Evolutionary conservation across 768 basidiomycete species (phyloP), one percentile per base, ranked within the genome.

Genomic region (Suillus americanus): DNA sequence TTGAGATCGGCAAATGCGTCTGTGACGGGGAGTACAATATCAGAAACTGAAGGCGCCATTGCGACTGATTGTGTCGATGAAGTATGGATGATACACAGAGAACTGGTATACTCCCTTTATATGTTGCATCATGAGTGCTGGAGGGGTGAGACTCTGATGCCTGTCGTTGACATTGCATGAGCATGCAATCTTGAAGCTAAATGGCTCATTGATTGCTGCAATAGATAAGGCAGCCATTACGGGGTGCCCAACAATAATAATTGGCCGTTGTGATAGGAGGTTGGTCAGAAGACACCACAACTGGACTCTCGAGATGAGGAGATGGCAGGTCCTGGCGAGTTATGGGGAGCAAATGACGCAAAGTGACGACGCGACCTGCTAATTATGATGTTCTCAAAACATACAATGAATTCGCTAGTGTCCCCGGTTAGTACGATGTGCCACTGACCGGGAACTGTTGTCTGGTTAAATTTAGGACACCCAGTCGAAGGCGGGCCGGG

Each of bases 11-110:
- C 64, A 0, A 69, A 35, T 7, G 62, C 51, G 20, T 65, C 53
- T 20, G n/a, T 14, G 30, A 62, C 55, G 28, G 63, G 62, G 20
- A 65, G 40, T 43, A 43, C 14, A 13, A 60, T 5, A 3, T 69
- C 65, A 41, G 65, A n/a, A 33, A 69, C 56, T 6, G 68, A 69
- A 48, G 68, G 68, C 3, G 68, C 62, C 68, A 69, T 69, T 14
- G 45, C 43, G 51, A 46, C 40, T 25, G 41, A 51, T 54, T 13
- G 20, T 3, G 53, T 35, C 30, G 53, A 33, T 33, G 33, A 13
- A 13, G 20, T n/a, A 13, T n/a, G 20, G 1, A 54, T 2, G 18
- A 54, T 33, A 7, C 3, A 3, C 53, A 54, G n/a, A 54, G 12
- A 35, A n/a, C 6, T 54, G 20, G 18, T 18, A 20, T 5, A 20